Evolutionary conservation across 176 grass and related monocot species (phyloP).

Genomic region (Puccinellia tenuiflora): DNA sequence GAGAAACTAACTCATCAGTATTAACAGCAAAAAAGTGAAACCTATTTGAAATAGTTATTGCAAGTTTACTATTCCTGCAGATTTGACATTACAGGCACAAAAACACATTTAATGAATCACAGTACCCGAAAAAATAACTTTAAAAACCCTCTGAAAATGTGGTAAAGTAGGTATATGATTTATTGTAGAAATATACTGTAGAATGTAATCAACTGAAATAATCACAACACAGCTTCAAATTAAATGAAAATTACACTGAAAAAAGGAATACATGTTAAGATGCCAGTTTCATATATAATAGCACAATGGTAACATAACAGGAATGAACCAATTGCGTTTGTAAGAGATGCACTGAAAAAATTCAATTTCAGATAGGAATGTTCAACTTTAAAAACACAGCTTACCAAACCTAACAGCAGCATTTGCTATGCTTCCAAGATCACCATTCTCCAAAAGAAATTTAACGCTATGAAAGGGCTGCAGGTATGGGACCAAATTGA

Average conservation of each 20-base stretch:
- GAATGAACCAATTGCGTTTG: not conserved
- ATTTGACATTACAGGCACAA: not conserved
- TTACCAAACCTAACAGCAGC: constrained; percentile 62
- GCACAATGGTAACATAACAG: not conserved
- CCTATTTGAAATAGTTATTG: not conserved
- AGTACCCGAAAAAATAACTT: not conserved
- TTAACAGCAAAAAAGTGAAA: not conserved
- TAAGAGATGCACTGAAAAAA: not conserved
- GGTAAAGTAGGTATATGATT: not conserved
- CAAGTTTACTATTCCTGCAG: not conserved
- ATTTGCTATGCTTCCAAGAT: constrained; percentile 52
- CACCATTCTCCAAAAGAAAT: constrained; percentile 67
- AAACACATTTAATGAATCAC: not conserved
- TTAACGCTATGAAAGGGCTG: constrained; percentile 54
- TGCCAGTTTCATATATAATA: not conserved
- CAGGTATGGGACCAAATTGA: constrained; percentile 48
- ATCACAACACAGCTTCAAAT: not conserved
- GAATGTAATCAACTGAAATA: not conserved
- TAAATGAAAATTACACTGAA: not conserved
- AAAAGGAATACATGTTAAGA: not conserved
- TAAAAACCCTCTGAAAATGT: not conserved
- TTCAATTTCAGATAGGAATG: not conserved
- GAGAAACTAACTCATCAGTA: not conserved
- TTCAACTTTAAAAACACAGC: not conserved
- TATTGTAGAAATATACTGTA: not conserved